Evolutionary conservation across 148 eudicot genomes (phyloP).

Genomic region (Spergularia marina): DNA sequence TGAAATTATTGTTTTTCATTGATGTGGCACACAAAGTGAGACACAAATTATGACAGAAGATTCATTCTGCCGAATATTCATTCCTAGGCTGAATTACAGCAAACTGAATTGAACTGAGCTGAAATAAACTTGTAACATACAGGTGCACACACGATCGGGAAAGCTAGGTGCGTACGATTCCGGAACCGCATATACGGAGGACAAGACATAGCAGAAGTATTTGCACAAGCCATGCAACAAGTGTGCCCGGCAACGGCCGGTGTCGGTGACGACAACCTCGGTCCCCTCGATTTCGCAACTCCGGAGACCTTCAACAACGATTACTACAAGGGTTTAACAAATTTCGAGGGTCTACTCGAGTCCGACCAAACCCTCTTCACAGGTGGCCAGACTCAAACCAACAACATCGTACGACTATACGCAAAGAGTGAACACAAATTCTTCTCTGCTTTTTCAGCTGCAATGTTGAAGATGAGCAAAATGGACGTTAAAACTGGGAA

Average conservation of each 20-base stretch:
- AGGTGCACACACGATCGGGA: slow-evolving; percentile 27
- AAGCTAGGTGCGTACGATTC: slow-evolving; percentile 25
- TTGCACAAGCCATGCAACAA: slow-evolving; percentile 11
- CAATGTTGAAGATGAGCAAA: slow-evolving; percentile 17
- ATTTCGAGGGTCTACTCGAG: slow-evolving; percentile 19
- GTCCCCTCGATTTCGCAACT: slow-evolving; percentile 10
- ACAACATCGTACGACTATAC: neutral
- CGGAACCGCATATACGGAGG: slow-evolving; percentile 21
- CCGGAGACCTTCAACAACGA: slow-evolving; percentile 19
- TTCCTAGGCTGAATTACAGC: neutral
- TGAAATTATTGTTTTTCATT: no score
- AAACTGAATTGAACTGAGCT: neutral
- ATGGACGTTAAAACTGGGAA: slow-evolving; percentile 4
- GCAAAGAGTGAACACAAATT: neutral
- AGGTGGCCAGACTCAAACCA: neutral
- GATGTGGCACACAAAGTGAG: no score
- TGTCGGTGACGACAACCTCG: slow-evolving; percentile 15
- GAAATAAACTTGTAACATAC: no score
- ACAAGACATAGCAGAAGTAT: neutral
- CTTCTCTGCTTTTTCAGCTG: slow-evolving; percentile 13
- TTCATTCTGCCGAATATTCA: no score
- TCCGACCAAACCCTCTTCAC: slow-evolving; percentile 22
- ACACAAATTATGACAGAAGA: no score
- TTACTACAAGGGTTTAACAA: slow-evolving; percentile 9
- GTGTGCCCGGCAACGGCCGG: slow-evolving; percentile 16